phyloP scores from a whole-genome alignment of 2,329 filamentous ascomycete species.

The Lachnellula arida region DNA sequence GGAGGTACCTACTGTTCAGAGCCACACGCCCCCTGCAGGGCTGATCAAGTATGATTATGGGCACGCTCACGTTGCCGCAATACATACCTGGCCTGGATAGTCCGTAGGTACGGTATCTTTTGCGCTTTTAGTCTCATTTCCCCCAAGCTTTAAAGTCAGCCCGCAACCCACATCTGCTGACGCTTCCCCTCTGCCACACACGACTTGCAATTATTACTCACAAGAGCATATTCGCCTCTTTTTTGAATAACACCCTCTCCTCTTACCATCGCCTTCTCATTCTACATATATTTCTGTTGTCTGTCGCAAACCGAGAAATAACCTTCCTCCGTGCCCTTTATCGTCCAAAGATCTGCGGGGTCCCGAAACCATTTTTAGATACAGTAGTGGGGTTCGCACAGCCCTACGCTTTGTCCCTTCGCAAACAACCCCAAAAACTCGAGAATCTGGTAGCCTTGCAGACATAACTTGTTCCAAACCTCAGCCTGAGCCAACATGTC shows the following conservation, averaged over 20 bases:
- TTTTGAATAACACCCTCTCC: not conserved
- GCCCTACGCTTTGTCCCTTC: conserved; percentile 3
- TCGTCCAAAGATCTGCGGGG: conserved; percentile 3
- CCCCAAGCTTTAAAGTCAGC: conserved; percentile 20
- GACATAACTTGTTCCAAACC: not conserved
- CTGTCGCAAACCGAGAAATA: not conserved
- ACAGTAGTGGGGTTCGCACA: conserved; percentile 6
- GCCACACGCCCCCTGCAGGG: not conserved
- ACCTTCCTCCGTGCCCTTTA: not conserved
- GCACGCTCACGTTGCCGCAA: not conserved
- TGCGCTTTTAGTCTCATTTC: not conserved
- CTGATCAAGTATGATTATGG: not conserved
- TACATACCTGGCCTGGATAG: not conserved
- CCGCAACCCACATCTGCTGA: conserved; percentile 29
- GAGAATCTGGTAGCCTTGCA: conserved; percentile 5
- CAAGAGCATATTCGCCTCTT: not conserved
- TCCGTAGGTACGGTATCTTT: too few relatives aligned
- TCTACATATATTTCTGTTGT: not conserved
- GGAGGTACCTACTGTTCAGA: too few relatives aligned
- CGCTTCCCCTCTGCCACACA: conserved; percentile 5
- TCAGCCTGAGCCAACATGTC: conserved; percentile 19
- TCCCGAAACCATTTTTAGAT: not conserved
- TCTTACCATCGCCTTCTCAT: not conserved
- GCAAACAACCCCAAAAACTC: not conserved
- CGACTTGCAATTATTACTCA: not conserved